These are phyloP conservation scores for Penicillium cinerascens DNA, from an alignment of 495 filamentous ascomycete genomes.

Conservation along the genomic window DNA sequence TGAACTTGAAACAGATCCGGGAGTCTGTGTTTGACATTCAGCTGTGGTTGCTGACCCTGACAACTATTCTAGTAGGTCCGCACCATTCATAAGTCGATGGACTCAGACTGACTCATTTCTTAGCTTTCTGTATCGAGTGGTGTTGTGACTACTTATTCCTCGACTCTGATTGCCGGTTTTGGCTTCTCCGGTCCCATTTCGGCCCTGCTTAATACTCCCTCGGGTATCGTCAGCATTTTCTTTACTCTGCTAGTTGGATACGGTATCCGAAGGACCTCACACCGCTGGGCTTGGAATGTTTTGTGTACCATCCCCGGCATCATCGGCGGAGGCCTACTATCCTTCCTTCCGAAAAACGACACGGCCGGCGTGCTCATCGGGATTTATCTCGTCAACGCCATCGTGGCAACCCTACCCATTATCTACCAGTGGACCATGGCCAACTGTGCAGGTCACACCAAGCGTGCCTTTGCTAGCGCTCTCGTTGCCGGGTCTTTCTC, in stretches of 20 bases:
- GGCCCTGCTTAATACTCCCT: conserved; percentile 63
- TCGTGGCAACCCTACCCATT: conserved; percentile 39
- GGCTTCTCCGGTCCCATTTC: conserved; percentile 50
- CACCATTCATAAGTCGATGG: no score
- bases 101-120: background rate
- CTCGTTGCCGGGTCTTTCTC: conserved; percentile 57
- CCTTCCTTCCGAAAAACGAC: conserved; percentile 49
- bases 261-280: conserved; percentile 37
- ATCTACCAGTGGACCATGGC: conserved; percentile 49
- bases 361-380: conserved; percentile 54
- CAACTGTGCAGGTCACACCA: conserved; percentile 49
- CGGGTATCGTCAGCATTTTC: conserved; percentile 55
- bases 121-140: conserved; percentile 55
- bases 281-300: conserved; percentile 51
- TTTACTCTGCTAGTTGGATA: conserved; percentile 53
- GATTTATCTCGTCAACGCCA: conserved; percentile 61
- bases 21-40: conserved; percentile 33
- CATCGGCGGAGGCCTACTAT: conserved; percentile 57
- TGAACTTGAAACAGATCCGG: conserved; percentile 36
- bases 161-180: conserved; percentile 55
- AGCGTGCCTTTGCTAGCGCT: conserved; percentile 52
- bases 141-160: conserved; percentile 59
- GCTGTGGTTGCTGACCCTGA: conserved; percentile 39
- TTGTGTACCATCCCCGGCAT: conserved; percentile 46
- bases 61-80: conserved; percentile 23